Evolutionary conservation across 2,329 filamentous ascomycete species (phyloP).

Genomic region (Coleophoma eucalyptorum): DNA sequence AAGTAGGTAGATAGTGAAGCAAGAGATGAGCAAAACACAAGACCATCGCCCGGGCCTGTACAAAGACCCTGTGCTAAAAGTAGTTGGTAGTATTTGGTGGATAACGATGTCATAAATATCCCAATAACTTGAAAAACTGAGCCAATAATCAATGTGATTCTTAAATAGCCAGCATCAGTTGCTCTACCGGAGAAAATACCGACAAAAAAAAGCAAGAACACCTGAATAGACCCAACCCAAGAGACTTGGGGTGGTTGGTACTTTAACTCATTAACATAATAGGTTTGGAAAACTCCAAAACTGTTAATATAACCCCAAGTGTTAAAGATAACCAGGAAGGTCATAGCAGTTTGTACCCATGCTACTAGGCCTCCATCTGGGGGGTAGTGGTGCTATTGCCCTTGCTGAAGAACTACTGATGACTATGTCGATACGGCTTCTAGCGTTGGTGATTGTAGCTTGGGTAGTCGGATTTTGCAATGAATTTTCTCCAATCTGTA

Average conservation of each 20-base stretch:
- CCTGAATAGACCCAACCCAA: slow-evolving; percentile 38
- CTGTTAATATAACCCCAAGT: no score
- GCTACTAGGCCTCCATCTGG: no score
- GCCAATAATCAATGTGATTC: slow-evolving; percentile 15
- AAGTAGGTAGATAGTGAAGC: slow-evolving; percentile 53
- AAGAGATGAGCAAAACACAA: slow-evolving; percentile 42
- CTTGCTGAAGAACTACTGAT: no score
- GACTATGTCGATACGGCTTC: no score
- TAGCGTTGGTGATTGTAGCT: no score
- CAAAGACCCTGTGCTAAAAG: slow-evolving; percentile 41
- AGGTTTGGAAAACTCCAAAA: no score
- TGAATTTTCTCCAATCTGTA: no score
- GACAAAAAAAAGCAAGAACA: slow-evolving; percentile 39
- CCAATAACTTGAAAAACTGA: slow-evolving; percentile 34
- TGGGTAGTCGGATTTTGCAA: no score
- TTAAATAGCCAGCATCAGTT: slow-evolving; percentile 22
- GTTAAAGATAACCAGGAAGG: no score
- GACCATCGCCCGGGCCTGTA: slow-evolving; percentile 40
- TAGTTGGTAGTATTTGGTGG: slow-evolving; percentile 38
- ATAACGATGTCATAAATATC: slow-evolving; percentile 36
- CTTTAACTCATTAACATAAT: no score
- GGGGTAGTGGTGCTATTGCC: no score
- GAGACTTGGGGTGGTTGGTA: slow-evolving; percentile 36
- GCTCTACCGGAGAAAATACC: slow-evolving; percentile 7
- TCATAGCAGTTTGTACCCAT: no score